Evolutionary conservation across 352 stramenopile genomes (phyloP), one percentile per base, ranked within the genome.

Genomic region (Globisporangium abappressorium): DNA sequence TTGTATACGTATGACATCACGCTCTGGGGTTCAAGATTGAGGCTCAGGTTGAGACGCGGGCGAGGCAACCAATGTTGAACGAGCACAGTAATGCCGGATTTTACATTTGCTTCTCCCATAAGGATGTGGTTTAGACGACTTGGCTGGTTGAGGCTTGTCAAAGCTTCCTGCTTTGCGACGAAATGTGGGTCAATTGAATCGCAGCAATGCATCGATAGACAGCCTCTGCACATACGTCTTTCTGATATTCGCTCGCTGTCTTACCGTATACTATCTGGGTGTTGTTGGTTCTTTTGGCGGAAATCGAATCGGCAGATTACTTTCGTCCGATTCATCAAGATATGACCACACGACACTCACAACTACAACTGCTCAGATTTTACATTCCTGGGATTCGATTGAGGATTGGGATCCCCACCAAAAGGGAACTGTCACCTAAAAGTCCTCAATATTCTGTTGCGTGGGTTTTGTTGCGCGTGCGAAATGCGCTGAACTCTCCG

Each of bases 221-320:
- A 47, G 15, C 12, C 38, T 20, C 12, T 47, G 41, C 15, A 47
- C 14, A 47, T 14, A 47, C 41, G 7, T 6, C 15, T 7, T 8
- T 51, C 43, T 51, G 43, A 51, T n/a, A 51, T 47, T 12, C 33
- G 33, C n/a, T 24, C 8, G 4, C 34, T 51, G 18, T 41, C 24
- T 36, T 38, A 36, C 53, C 26, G 14, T 26, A 46, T 9, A 14
- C 22, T 18, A 41, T 49, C 8, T 30, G 18, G 24, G 14, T n/a
- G 24, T 46, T 62, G 34, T 62, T 51, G 15, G 8, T 24, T 1
- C 49, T 15, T 24, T 8, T 24, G 24, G 8, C 5, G 30, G 55
- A 61, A 61, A 61, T 61, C n/a, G 9, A 20, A 47, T 61, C 9
- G 2, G 20, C 55, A 5, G 55, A 61, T 61, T 61, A 46, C 55